Evolutionary conservation across 2,329 filamentous ascomycete species (phyloP).

Genomic region (Colletotrichum sp.): DNA sequence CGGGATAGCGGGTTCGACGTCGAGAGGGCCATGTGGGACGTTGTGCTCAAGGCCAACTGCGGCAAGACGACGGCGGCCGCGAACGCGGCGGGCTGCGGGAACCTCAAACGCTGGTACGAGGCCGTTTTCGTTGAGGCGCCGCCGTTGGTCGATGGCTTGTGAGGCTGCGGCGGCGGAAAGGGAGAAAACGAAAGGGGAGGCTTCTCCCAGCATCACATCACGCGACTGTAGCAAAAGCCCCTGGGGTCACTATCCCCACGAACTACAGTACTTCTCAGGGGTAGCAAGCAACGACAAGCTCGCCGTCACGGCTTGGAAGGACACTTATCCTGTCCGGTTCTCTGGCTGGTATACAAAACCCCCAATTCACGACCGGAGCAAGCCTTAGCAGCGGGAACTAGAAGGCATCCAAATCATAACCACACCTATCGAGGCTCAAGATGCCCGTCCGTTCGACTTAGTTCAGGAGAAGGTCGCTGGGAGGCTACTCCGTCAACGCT

Average conservation of each 20-base stretch:
- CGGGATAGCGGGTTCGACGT: conserved; percentile 34
- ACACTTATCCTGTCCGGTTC: background rate
- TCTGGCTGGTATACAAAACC: background rate
- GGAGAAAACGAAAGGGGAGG: background rate
- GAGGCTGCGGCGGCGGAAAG: background rate
- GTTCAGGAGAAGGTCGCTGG: background rate
- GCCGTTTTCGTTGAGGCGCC: conserved; percentile 2
- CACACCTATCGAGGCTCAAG: background rate
- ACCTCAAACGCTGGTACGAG: conserved; percentile 30
- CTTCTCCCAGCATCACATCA: background rate
- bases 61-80: conserved; percentile 10
- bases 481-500: background rate
- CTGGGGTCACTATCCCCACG: background rate
- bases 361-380: background rate
- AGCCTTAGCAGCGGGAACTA: background rate
- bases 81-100: conserved; percentile 27
- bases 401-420: background rate
- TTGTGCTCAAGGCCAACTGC: conserved; percentile 33
- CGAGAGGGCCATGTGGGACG: conserved; percentile 37
- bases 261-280: background rate
- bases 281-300: background rate
- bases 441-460: background rate
- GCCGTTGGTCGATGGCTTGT: background rate
- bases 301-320: background rate
- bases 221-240: background rate